Evolutionary conservation across 805 yeast genomes (phyloP).

Genomic region (Ogataea haglerorum): DNA sequence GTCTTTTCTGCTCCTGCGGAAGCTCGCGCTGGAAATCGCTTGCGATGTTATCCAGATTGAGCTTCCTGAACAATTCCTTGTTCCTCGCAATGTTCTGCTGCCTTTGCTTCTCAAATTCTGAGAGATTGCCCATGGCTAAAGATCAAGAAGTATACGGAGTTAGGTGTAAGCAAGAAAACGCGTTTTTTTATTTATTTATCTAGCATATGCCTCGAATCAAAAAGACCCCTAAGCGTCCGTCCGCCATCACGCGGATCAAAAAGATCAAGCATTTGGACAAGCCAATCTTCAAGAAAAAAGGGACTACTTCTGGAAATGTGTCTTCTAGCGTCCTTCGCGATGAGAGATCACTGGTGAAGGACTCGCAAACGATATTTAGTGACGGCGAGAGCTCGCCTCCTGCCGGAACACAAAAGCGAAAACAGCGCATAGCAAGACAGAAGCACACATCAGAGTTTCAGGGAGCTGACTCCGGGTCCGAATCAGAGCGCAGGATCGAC

Average conservation of each 20-base stretch:
- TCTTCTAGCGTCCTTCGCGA: slow-evolving; percentile 1
- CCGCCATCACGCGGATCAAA: slow-evolving; percentile 15
- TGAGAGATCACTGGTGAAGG: slow-evolving; percentile 16
- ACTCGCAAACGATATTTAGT: slow-evolving; percentile 19
- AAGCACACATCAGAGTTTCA: too few species aligned
- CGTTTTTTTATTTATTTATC: neutral
- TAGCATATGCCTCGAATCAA: slow-evolving; percentile 6
- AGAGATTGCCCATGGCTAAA: slow-evolving; percentile 32
- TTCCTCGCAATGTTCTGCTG: slow-evolving; percentile 82
- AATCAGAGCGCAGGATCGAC: neutral
- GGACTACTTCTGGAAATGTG: slow-evolving; percentile 1
- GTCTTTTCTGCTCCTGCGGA: slow-evolving; percentile 21
- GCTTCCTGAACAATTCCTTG: slow-evolving; percentile 64
- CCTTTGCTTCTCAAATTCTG: slow-evolving; percentile 69
- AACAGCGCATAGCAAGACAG: too few species aligned
- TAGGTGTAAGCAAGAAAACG: slow-evolving; percentile 6
- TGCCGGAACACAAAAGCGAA: neutral
- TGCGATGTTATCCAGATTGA: slow-evolving; percentile 62
- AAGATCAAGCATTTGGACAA: slow-evolving; percentile 4
- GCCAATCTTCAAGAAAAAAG: slow-evolving; percentile 7
- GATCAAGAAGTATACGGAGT: neutral
- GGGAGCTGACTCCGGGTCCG: too few species aligned
- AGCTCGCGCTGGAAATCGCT: slow-evolving; percentile 50
- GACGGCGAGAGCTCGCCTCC: slow-evolving; percentile 17
- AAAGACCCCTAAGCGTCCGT: slow-evolving; percentile 17